Base-by-base conservation (phyloP, 805 yeast genomes). In the Alloascoidea africana region DNA sequence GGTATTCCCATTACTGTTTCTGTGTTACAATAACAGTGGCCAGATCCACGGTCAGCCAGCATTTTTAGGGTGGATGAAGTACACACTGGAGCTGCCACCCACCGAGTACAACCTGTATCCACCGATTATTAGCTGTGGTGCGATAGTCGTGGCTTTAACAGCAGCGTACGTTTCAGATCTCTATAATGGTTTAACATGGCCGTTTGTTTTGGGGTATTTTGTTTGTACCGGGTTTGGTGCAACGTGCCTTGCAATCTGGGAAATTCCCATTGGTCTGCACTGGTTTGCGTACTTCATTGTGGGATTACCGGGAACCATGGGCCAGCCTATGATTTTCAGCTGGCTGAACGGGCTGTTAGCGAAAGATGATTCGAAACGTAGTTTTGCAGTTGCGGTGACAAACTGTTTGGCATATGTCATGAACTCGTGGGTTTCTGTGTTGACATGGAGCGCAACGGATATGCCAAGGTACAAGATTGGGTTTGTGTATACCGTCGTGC, bases 291-390 rank as follows among this genome's bases (percentile, higher is more conserved):
- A 68, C 48, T 69, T 62, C 44, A 42, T 70, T 35, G 50, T 64
- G 2, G 70, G 71, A 2, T 49, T 65, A 13, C 73, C 74, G 5
- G 54, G 65, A 0, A 47, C 66, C 2, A 63, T 63, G 65, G 77
- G 74, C 1, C 76, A 68, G 52, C 76, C 76, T 2, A 60, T 66
- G 44, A 66, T 70, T 11, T 71, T 64, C 42, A 58, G 73, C 2
- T 73, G 78, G 79, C 63, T 70, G 27, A 72, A 72, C 46, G 54
- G 70, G 27, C 46, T 63, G 17, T 47, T 72, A 14, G 56, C 58
- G 17, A 48, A 56, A 4, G 65, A 66, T 41, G 71, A 66, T 46
- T 49, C 45, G 35, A 45, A 44, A 27, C 42, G 66, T 33, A 55
- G 52, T 37, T 52, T 62, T 23, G 55, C 60, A 3, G 62, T 65